phyloP scores from a whole-genome alignment of 2,329 filamentous ascomycete species.

The Pyricularia sp. region DNA sequence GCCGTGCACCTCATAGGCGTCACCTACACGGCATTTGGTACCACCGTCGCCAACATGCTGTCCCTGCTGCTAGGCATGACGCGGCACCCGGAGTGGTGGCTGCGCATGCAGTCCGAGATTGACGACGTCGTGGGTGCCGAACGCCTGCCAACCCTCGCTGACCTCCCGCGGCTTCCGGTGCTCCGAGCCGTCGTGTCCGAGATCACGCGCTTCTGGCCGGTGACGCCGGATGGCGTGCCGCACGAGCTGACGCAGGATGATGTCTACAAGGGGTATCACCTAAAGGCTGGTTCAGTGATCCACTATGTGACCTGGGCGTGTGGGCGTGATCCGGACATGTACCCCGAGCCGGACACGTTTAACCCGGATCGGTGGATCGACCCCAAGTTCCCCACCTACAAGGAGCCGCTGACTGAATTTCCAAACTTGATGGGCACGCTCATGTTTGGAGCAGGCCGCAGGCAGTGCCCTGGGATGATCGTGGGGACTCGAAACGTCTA shows the following conservation, averaged over 20 bases:
- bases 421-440: background rate
- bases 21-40: background rate
- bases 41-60: background rate
- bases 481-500: background rate
- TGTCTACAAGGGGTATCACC: slow-evolving; percentile 10
- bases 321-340: slow-evolving; percentile 16
- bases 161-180: slow-evolving; percentile 20
- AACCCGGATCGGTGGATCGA: slow-evolving; percentile 19
- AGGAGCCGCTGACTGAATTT: background rate
- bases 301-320: slow-evolving; percentile 9
- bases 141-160: slow-evolving; percentile 20
- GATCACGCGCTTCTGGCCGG: slow-evolving; percentile 8
- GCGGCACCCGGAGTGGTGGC: slow-evolving; percentile 31
- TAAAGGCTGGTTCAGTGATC: slow-evolving; percentile 9
- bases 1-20: background rate
- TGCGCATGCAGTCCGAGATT: slow-evolving; percentile 31
- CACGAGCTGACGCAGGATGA: slow-evolving; percentile 10
- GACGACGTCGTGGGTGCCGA: slow-evolving; percentile 24
- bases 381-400: slow-evolving; percentile 6
- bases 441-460: background rate
- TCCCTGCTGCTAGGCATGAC: slow-evolving; percentile 30
- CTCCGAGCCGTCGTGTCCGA: slow-evolving; percentile 21
- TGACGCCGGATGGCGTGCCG: slow-evolving; percentile 21
- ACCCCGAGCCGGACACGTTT: slow-evolving; percentile 18
- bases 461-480: background rate